Evolutionary conservation across 2,329 filamentous ascomycete genomes (phyloP), one percentile per base, ranked within the genome.

Genomic region (Fusarium sp.): DNA sequence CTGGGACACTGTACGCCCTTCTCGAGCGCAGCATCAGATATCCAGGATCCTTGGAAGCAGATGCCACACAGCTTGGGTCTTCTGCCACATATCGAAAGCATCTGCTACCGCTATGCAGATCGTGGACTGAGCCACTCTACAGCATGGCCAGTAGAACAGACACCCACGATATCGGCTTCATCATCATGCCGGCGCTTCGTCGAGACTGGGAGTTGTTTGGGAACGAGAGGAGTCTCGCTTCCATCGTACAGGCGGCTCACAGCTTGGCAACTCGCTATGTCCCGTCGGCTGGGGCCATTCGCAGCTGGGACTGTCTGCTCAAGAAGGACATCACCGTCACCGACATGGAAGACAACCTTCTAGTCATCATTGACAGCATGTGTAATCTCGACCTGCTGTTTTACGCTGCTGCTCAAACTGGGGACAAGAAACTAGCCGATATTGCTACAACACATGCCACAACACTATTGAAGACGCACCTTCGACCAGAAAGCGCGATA

Each of bases 151-250:
- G 55, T 55, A 76, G 79, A 27, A 83, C 74, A 4, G 79, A 84
- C 49, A 84, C 82, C 0, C 82, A 84, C 53, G 82, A 84, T 37
- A 76, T 85, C 54, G 80, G 81, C 0, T 85, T 85, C 61, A 84
- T 85, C 23, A 76, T 83, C 5, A 76, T 79, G 46, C 81, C 82
- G 0, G 77, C 79, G 2, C 65, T 82, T 0, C 75, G 76, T 19
- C 73, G 76, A 25, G 77, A 81, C 25, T 84, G 77, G 77, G 78
- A 82, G 35, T 66, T 83, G 6, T 79, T 75, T 0, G 76, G 76
- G 0, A 75, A 78, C 42, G 42, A 54, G 9, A 58, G 72, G n/a
- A 79, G 77, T 36, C 55, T 80, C 0, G 58, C 73, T 4, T 76
- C 76, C 3, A 73, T 83, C 3, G 53, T 81, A 3, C 71, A 70